Conservation (phyloP, 1,284 basidiomycete species). For the Tranzscheliella williamsii region DNA sequence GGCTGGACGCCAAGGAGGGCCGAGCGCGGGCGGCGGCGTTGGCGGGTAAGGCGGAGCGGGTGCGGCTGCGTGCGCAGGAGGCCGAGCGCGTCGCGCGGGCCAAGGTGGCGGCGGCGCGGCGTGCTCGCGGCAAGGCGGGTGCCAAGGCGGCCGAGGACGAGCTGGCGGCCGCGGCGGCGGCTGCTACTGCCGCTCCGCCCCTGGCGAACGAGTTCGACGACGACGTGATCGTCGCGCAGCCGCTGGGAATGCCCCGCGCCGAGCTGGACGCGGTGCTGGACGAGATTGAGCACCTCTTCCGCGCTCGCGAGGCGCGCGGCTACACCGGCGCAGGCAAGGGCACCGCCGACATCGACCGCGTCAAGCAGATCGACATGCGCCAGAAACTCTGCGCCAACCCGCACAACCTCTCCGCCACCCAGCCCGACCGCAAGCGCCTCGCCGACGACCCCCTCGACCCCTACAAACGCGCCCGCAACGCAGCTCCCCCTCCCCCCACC, state of each 20-base stretch:
- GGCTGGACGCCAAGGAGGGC: slow-evolving; percentile 62
- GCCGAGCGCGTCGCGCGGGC: slow-evolving; percentile 5
- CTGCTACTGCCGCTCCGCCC: not conserved
- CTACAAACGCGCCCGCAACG: not conserved
- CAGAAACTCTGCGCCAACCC: slow-evolving; percentile 25
- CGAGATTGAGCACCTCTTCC: slow-evolving; percentile 20
- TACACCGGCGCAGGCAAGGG: slow-evolving; percentile 20
- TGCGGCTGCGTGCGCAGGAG: slow-evolving; percentile 12
- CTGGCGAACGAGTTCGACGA: slow-evolving; percentile 20
- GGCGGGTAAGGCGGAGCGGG: slow-evolving; percentile 4
- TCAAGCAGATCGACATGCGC: slow-evolving; percentile 41
- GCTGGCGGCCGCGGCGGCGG: slow-evolving; percentile 2
- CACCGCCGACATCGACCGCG: slow-evolving; percentile 29
- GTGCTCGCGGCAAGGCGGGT: slow-evolving; percentile 20
- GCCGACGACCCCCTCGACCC: not conserved
- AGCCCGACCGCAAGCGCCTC: not conserved
- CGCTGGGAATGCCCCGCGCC: slow-evolving; percentile 63
- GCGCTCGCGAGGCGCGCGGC: slow-evolving; percentile 8
- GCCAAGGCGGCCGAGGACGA: slow-evolving; percentile 28
- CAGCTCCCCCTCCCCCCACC: not conserved
- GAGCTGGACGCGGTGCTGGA: slow-evolving; percentile 72
- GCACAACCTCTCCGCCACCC: not conserved
- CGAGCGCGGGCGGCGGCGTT: slow-evolving; percentile 1
- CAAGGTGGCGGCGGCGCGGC: slow-evolving; percentile 9
- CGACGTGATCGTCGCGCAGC: slow-evolving; percentile 13